Conservation (phyloP, 1,284 basidiomycete species). For the Melampsora larici-populina region DNA sequence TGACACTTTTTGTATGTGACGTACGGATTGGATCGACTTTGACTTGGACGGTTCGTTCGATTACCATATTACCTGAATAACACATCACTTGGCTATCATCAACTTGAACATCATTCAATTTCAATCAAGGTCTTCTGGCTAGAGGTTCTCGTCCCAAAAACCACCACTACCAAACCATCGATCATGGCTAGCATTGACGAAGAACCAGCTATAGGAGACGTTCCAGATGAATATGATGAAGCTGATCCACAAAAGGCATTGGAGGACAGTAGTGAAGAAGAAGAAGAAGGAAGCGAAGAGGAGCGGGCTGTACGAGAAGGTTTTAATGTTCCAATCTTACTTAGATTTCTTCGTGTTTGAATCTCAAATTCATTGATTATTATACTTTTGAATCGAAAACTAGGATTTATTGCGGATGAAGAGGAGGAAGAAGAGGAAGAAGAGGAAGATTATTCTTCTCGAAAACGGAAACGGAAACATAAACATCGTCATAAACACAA, state of each 20-base stretch:
- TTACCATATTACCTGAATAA: too few species aligned
- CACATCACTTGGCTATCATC: too few species aligned
- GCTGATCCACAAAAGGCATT: constrained; percentile 10
- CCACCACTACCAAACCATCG: too few species aligned
- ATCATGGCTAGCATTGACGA: background rate
- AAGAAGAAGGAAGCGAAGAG: constrained; percentile 44
- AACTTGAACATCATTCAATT: too few species aligned
- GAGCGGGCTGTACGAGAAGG: constrained; percentile 43
- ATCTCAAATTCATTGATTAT: background rate
- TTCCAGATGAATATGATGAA: constrained; percentile 28
- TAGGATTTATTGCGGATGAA: constrained; percentile 43
- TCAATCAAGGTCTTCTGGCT: too few species aligned
- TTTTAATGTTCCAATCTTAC: background rate
- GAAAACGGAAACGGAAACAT: constrained; percentile 39
- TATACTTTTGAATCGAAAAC: background rate
- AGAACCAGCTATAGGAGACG: background rate
- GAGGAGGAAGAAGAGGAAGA: constrained; percentile 42
- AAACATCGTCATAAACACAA: constrained; percentile 32
- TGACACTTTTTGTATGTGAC: too few species aligned
- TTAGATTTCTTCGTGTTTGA: background rate
- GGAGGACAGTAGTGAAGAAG: constrained; percentile 43
- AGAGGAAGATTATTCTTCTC: constrained; percentile 22
- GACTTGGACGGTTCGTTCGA: too few species aligned
- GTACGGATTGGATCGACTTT: too few species aligned
- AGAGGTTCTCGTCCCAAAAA: too few species aligned